Percentiles rank a stretch among this genome's conserved stretches.
phyloP scores from a whole-genome alignment of 129 eudicot genomes.

The Helianthus tuberosus region DNA sequence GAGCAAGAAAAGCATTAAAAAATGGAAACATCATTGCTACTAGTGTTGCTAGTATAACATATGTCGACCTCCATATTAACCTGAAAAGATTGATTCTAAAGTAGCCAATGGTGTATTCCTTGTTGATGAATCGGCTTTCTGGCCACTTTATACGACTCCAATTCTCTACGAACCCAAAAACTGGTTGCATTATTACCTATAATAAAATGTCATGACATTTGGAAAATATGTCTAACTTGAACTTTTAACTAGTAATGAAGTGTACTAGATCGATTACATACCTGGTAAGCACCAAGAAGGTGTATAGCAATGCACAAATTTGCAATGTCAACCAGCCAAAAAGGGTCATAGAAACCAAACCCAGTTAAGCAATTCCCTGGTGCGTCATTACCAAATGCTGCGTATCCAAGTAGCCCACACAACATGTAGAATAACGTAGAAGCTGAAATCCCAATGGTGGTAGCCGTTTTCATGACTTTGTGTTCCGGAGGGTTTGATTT shows the following conservation, averaged over 20 bases:
- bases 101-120: conserved; percentile 33
- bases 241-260: not conserved
- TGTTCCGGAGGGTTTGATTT: conserved; percentile 36
- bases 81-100: conserved; percentile 45
- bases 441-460: conserved; percentile 36
- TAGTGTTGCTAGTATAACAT: conserved; percentile 47
- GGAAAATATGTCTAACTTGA: too few relatives aligned
- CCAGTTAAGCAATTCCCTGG: conserved; percentile 54
- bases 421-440: conserved; percentile 54
- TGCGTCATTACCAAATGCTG: conserved; percentile 70
- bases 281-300: conserved; percentile 82
- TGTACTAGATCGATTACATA: conserved; percentile 9
- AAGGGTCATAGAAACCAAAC: conserved; percentile 55
- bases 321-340: conserved; percentile 68
- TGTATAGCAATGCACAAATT: conserved; percentile 63
- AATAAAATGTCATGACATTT: not conserved
- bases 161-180: conserved; percentile 52
- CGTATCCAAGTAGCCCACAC: conserved; percentile 65
- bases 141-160: conserved; percentile 53
- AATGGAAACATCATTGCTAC: conserved; percentile 61
- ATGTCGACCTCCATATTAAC: conserved; percentile 63
- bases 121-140: conserved; percentile 36
- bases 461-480: conserved; percentile 65
- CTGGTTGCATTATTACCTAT: conserved; percentile 60
- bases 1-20: conserved; percentile 67